Evolutionary conservation across 2,329 filamentous ascomycete species (phyloP), one percentile per base, ranked within the genome.

Genomic region (Cadophora gregata): DNA sequence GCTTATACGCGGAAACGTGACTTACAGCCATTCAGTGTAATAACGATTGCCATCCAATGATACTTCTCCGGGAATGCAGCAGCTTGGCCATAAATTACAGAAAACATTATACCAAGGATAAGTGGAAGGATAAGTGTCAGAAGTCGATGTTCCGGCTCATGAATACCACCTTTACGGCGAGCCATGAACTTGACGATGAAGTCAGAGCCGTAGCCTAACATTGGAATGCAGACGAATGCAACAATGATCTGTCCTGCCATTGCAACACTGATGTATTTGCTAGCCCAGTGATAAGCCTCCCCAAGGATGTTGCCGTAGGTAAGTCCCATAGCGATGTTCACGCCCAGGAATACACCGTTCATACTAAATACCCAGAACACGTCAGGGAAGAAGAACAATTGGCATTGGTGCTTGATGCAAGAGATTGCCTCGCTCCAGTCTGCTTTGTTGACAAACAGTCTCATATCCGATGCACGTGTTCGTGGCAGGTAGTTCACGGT

Each of bases 281-380:
- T 64, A 7, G 72, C 68, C 62, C 75, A 75, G 65, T 75, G 75
- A 69, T 79, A 80, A 4, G 74, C 76, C 6, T 61, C 66, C 14
- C 69, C 72, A 3, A 79, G 72, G 53, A 79, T 72, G 10, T 63
- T 74, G 24, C 77, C 75, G 65, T 81, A 82, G 0, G 80, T 81
- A 0, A 79, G 81, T 7, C 77, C 78, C 21, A 82, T 77, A n/a
- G 78, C 79, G 25, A 82, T 78, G 65, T 81, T 81, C 58, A 78
- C 75, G 1, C 80, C 80, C 2, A 80, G 73, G 0, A 77, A 78
- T 5, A 79, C 68, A 0, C 79, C 79, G 61, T 81, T 81, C 1
- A 81, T 65, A 7, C 75, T 73, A 16, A 81, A 70, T 2, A 79
- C 78, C 79, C 79, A 82, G 36, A 81, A 71, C 19, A 82, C 78